phyloP scores from a whole-genome alignment of 2,329 filamentous ascomycete genomes.

The Calonectria leucothoes region DNA sequence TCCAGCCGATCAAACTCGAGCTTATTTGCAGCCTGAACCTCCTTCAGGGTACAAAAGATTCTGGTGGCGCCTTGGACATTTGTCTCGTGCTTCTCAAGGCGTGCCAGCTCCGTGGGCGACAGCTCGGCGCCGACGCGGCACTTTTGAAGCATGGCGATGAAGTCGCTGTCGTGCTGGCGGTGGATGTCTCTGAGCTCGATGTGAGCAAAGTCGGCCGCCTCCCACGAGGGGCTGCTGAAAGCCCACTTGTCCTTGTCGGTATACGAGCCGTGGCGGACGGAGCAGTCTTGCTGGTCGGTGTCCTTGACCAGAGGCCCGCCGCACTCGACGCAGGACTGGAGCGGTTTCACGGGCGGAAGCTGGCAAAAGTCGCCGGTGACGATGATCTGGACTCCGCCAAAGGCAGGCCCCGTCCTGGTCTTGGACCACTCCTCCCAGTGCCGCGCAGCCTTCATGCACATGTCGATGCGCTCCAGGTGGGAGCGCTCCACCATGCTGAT shows the following conservation, averaged over 20 bases:
- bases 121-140: slow-evolving; percentile 60
- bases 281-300: slow-evolving; percentile 40
- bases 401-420: slow-evolving; percentile 20
- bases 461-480: slow-evolving; percentile 39
- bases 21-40: slow-evolving; percentile 21
- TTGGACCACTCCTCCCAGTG: not conserved
- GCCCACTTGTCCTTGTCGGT: slow-evolving; percentile 68
- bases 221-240: slow-evolving; percentile 67
- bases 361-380: slow-evolving; percentile 51
- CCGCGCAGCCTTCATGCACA: slow-evolving; percentile 46
- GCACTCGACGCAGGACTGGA: slow-evolving; percentile 44
- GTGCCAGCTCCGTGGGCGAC: slow-evolving; percentile 47
- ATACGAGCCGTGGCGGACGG: slow-evolving; percentile 50
- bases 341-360: slow-evolving; percentile 69
- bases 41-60: slow-evolving; percentile 23
- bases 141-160: slow-evolving; percentile 67
- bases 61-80: slow-evolving; percentile 44
- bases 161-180: slow-evolving; percentile 65
- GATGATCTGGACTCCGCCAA: slow-evolving; percentile 41
- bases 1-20: slow-evolving; percentile 23
- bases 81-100: slow-evolving; percentile 58
- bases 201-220: slow-evolving; percentile 63
- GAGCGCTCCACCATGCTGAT: slow-evolving; percentile 73
- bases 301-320: not conserved
- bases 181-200: slow-evolving; percentile 66